Evolutionary conservation across 495 filamentous ascomycete genomes (phyloP), one percentile per base, ranked within the genome.

Genomic region (Penicillium tannophilum): DNA sequence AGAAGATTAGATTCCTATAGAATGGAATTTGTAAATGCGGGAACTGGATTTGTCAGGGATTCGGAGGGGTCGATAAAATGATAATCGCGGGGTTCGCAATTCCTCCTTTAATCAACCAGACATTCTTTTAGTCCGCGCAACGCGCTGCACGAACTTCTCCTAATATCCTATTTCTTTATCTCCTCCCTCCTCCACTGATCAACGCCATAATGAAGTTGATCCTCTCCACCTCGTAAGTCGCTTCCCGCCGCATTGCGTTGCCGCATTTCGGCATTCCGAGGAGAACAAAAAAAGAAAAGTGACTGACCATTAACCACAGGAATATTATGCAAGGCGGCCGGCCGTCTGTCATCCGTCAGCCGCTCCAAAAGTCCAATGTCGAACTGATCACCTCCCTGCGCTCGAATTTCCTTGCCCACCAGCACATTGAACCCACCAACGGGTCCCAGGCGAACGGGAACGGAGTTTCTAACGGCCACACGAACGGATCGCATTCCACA

Each of bases 361-460:
- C 86, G 31, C 79, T 86, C 47, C 84, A 88, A 64, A 90, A 90
- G 69, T 94, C 91, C 46, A 96, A 95, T 71, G 83, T 92, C 62
- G 93, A 97, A 69, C 81, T 97, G 61, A 88, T 88, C 59, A 89
- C 88, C 68, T 89, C 90, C n/a, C 81, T 97, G 46, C 88, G 90
- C 46, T 84, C 81, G 61, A 95, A 92, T 72, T 90, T 96, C 72
- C 67, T 83, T 23, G 84, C 87, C 16, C 86, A 88, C 28, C 88
- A 90, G 66, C 76, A 89, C 66, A 79, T 84, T 62, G 81, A 79
- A 56, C 52, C 61, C 31, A 9, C 64, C 39, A 61, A 57, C 57
- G 65, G 44, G 41, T 26, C 59, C 30, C 57, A 42, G 2, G 17
- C 47, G 12, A 56, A 65, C 35, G 53, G 56, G 30, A 59, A 64